Evolutionary conservation across 2,329 filamentous ascomycete species (phyloP), one percentile per base, ranked within the genome.

Genomic region (Epichloe brachyelytri): DNA sequence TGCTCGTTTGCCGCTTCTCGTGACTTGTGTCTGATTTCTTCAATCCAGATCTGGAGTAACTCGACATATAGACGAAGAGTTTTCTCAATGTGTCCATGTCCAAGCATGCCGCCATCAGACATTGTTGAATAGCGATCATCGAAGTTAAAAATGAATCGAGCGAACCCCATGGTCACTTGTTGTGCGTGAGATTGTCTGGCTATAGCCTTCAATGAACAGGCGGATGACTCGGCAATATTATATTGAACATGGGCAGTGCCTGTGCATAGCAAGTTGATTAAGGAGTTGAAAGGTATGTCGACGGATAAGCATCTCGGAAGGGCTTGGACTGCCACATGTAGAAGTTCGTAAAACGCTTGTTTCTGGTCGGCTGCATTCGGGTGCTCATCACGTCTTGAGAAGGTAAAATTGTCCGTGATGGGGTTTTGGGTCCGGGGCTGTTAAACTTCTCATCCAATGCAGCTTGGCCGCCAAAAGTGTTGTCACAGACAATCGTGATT

Each of bases 131-230:
- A 98, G 22, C 90, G 83, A 58, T 95, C 90, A 65, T 98, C 94
- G 64, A 97, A 98, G 59, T 93, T 95, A 71, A 98, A 98, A 49
- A 98, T 98, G 68, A 97, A 98, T 26, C 90, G 79, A 38, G 93
- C 88, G 68, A 98, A 98, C 0, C 93, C 91, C 68, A 94, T 95
- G 0, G 90, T 95, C 3, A 98, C 93, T 65, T 93, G 87, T 59
- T 98, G 89, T 0, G 93, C 90, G 67, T 95, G 86, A 7, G 85
- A 87, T 62, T 98, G 93, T 34, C 87, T 79, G 11, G 94, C 93
- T 60, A 98, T 98, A 0, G 91, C 91, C 65, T 96, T 97, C 15
- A 98, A 70, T 1, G 93, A 96, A 58, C 90, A 86, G 3, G 89
- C 87, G 1, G 94, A 97, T 0, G 93, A 96, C 43, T 82, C 79